These are phyloP conservation scores for Penicillium sp. DNA, from an alignment of 2,329 filamentous ascomycete genomes.

Conservation along the genomic window DNA sequence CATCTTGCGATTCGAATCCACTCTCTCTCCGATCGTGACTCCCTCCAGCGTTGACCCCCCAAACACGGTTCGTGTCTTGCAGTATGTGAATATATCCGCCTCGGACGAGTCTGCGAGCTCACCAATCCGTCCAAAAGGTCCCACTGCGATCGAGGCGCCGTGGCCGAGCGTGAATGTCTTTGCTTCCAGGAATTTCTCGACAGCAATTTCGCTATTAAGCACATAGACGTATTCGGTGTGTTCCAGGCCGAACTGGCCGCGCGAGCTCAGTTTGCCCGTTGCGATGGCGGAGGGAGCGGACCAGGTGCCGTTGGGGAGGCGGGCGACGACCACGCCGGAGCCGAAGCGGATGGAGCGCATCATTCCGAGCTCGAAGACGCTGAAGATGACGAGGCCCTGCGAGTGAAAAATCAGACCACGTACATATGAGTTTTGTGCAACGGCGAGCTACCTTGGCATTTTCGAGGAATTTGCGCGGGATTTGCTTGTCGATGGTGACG, in stretches of 20 bases:
- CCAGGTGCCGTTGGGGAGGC: slow-evolving; percentile 51
- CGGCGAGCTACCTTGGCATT: slow-evolving; percentile 13
- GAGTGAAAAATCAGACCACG: neutral
- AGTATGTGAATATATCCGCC: slow-evolving; percentile 91
- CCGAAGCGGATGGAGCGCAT: slow-evolving; percentile 53
- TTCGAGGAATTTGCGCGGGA: slow-evolving; percentile 13
- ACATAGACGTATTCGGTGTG: slow-evolving; percentile 84
- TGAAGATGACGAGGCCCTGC: slow-evolving; percentile 53
- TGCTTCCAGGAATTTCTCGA: slow-evolving; percentile 87
- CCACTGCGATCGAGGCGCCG: slow-evolving; percentile 91
- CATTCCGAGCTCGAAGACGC: slow-evolving; percentile 51
- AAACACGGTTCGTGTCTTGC: slow-evolving; percentile 94
- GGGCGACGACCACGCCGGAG: slow-evolving; percentile 53
- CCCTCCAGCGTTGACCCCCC: slow-evolving; percentile 91
- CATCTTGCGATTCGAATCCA: slow-evolving; percentile 92
- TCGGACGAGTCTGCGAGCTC: slow-evolving; percentile 91
- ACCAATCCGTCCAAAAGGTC: slow-evolving; percentile 90
- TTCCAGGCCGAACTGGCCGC: slow-evolving; percentile 53
- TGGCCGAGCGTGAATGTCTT: slow-evolving; percentile 88
- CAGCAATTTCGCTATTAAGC: slow-evolving; percentile 82
- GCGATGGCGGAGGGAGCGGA: slow-evolving; percentile 53
- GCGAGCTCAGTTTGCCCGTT: slow-evolving; percentile 49
- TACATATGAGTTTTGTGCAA: neutral
- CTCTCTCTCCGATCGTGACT: slow-evolving; percentile 84
- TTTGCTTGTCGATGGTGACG: slow-evolving; percentile 7